Evolutionary conservation across 1,284 basidiomycete genomes (phyloP), one percentile per base, ranked within the genome.

Genomic region (Moniliella sp.): DNA sequence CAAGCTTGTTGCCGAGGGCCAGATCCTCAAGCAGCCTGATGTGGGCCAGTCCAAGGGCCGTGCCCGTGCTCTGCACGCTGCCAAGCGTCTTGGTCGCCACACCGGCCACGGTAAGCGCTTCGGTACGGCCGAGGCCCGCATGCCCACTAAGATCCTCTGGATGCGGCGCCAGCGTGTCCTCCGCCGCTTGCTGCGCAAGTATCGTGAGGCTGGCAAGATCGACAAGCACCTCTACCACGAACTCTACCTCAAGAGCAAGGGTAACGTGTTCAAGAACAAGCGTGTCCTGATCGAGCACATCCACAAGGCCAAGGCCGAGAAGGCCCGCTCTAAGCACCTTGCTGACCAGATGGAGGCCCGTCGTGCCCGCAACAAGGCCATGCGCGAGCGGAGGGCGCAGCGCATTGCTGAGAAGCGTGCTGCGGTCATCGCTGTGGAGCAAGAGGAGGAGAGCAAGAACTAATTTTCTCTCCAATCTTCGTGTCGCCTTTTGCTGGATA

Each of bases 261-360:
- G 91, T 78, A 97, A 97, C 70, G 83, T 93, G 61, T 97, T 94
- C 81, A 97, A 97, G 78, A 61, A 94, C 77, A 94, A 97, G 74
- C 86, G 88, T 68, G 91, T 97, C 36, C 72, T 97, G 48, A 59
- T 59, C 54, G 53, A 57, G 50, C 45, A 53, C 73, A 93, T 93
- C 64, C 86, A 93, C 75, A 88, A 91, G 67, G 88, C 88, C 61
- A 97, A 97, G 73, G 88, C 91, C 50, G 91, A 97, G 75, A 88
- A 88, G 74, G 75, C 73, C 67, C 81, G 91, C 49, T 93, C 88
- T 64, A 94, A 97, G 74, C 70, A 84, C 64, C 78, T 97, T 65
- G 69, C 73, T 48, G 88, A 97, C 73, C 88, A 94, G 69, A 91
- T 91, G 81, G 88, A 97, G 70, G 81, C 81, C 45, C 79, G 83